Base-by-base conservation (phyloP, 345 rosid genomes). In the Carallia brachiata region DNA sequence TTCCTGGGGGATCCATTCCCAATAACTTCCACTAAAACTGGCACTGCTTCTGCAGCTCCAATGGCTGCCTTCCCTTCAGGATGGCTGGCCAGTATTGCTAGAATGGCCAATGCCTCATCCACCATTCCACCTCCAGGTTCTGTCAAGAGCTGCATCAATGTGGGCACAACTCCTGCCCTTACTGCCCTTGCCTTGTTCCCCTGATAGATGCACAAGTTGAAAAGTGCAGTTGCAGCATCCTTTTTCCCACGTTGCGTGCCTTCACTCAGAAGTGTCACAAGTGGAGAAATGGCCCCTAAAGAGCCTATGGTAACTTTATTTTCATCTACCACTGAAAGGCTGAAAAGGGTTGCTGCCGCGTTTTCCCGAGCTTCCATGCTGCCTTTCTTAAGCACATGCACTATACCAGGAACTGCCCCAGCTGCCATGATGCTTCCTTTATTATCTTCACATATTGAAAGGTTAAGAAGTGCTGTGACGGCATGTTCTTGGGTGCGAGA, bases 301-400 rank as follows among this genome's bases (percentile, higher is more conserved):
- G 78, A 77, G 68, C 97, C 99, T 8, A 95, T 95, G 4, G 87
- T 92, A 63, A 95, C 96, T 79, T 95, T 95, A 68, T 92, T 88
- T 79, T 90, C 99, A 54, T 95, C 99, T 32, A 92, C 84, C 28
- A 92, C 97, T 1, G 99, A 95, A 53, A 95, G 90, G 81, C 99
- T 95, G 77, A 95, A 95, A 61, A 95, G 97, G 18, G 99, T 88
- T 28, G 99, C 99, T 2, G 99, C 99, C 2, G 99, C 97, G 70
- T 95, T 95, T 80, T 95, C 99, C 75, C 97, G 88, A 19, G 99
- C 99, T 66, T 92, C 97, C 99, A 92, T 95, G 89, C 96, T 92
- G 44, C 99, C 99, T 74, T 81, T 95, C 85, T 87, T 95, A 44
- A 95, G 96, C 53, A 95, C 99, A 70, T 83, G 93, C 61, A 92